Evolutionary conservation across 2,329 filamentous ascomycete species (phyloP), one percentile per base, ranked within the genome.

Genomic region (Dryadomyces sulphureus): DNA sequence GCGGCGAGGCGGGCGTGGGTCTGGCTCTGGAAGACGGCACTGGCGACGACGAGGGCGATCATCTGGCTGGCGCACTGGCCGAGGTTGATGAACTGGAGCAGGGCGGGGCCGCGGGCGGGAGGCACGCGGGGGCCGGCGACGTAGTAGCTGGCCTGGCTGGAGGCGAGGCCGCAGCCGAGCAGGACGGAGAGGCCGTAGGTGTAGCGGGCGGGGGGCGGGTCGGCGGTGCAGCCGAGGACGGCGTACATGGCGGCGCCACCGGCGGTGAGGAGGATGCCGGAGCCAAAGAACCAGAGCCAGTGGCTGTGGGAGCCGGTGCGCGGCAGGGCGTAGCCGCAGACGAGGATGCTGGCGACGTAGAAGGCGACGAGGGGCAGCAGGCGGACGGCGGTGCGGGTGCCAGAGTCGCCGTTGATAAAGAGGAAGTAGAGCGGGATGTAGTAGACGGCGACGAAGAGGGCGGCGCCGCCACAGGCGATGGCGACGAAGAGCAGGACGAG

Each of bases 391-490:
- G 64, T 56, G 12, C 56, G 45, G 8, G 67, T 53, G 6, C 62
- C 59, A 1, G 50, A 56, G 44, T 68, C 68, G 9, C 60, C 60
- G 4, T 57, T 57, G 0, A 60, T 60, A 53, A 73, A 74, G 50
- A 69, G 65, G 54, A 73, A 75, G 55, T 63, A 72, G 1, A 74
- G 54, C 0, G 71, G 71, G n/a, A 73, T 63, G 54, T 67, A 73
- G 55, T 72, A 75, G 20, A 67, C 55, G 14, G 53, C 42, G 8
- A 62, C 51, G 40, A 60, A 61, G 35, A 49, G 45, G 7, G 51
- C 50, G 14, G 54, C 49, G n/a, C 52, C 52, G 16, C 46, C 46
- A 5, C 43, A 51, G 12, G 52, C 53, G 19, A 60, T 65, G 6
- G 57, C 53, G 21, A 67, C 54, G 50, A 66, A 71, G 0, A 75